A percentile compares a stretch with the other conserved stretches of the same genome.
Conservation (phyloP, 306 rosid species). For the Styphnolobium japonicum region DNA sequence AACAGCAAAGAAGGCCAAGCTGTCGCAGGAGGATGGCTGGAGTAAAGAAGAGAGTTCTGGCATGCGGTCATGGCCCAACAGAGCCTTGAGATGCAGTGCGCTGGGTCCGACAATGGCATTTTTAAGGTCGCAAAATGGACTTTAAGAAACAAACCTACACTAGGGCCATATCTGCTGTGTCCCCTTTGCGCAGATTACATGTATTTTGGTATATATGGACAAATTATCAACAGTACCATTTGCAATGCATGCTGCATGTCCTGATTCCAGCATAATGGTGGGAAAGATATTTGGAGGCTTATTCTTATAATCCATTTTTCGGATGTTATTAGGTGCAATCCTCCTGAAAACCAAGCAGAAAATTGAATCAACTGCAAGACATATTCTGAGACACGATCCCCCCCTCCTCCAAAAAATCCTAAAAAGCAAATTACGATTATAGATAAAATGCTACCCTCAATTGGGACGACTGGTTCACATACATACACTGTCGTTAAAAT, state of each 20-base stretch:
- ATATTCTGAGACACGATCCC: neutral
- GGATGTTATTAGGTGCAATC: slow-evolving; percentile 25
- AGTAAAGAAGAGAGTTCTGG: slow-evolving; percentile 47
- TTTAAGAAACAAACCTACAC: slow-evolving; percentile 32
- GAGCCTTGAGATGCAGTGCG: slow-evolving; percentile 78
- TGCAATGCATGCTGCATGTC: slow-evolving; percentile 5
- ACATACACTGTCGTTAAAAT: neutral
- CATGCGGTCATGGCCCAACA: slow-evolving; percentile 56
- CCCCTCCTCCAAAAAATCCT: neutral
- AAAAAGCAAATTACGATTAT: neutral
- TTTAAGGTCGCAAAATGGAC: slow-evolving; percentile 64
- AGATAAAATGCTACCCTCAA: neutral
- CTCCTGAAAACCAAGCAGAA: slow-evolving; percentile 43
- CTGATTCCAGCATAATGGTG: slow-evolving; percentile 22
- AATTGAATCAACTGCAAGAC: slow-evolving; percentile 19
- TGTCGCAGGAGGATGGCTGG: slow-evolving; percentile 58
- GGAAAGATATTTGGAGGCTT: slow-evolving; percentile 3
- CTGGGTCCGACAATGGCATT: slow-evolving; percentile 81
- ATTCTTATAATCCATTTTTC: slow-evolving; percentile 19
- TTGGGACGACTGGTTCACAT: neutral
- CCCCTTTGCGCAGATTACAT: slow-evolving; percentile 5
- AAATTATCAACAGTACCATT: slow-evolving; percentile 7
- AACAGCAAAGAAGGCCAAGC: slow-evolving; percentile 69
- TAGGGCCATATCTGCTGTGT: slow-evolving; percentile 2
- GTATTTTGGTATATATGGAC: slow-evolving; percentile 20